These are phyloP conservation scores for Trichoderma oligosporum DNA, from an alignment of 2,329 filamentous ascomycete species.

Conservation along the genomic window DNA sequence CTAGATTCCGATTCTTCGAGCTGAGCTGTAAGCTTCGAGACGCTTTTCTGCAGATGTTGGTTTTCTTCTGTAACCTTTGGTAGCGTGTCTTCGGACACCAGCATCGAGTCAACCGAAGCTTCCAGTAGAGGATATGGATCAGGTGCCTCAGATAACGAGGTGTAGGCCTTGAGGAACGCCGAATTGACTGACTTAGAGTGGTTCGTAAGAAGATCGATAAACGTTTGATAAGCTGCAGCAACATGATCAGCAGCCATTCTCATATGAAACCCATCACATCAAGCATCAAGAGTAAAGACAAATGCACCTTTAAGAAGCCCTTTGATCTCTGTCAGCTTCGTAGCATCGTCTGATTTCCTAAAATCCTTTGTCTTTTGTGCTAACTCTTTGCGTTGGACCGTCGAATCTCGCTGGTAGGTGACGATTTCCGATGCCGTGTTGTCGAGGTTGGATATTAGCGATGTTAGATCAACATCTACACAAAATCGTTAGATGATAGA, in stretches of 20 bases:
- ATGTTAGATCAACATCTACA: constrained; percentile 79
- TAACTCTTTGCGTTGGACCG: constrained; percentile 91
- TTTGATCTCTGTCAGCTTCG: constrained; percentile 86
- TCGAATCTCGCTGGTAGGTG: constrained; percentile 87
- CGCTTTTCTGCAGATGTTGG: constrained; percentile 74
- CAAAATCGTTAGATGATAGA: constrained; percentile 22
- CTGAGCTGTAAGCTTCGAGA: constrained; percentile 71
- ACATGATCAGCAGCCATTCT: not conserved
- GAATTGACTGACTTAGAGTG: constrained; percentile 93
- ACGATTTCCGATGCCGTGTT: constrained; percentile 94
- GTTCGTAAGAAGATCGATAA: constrained; percentile 93
- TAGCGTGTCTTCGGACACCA: constrained; percentile 86
- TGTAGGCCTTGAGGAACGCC: constrained; percentile 89
- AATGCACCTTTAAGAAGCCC: constrained; percentile 74
- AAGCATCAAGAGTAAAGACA: not conserved
- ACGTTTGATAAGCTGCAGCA: constrained; percentile 82
- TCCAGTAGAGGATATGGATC: constrained; percentile 96
- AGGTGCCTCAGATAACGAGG: constrained; percentile 87
- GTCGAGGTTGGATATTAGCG: constrained; percentile 80
- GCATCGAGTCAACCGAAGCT: constrained; percentile 89
- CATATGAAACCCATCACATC: too few relatives aligned
- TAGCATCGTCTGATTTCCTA: constrained; percentile 82
- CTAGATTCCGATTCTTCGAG: constrained; percentile 78
- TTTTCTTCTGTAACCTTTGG: constrained; percentile 89
- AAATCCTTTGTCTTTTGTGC: constrained; percentile 99